phyloP scores from a whole-genome alignment of 2,329 filamentous ascomycete genomes.

The Colletotrichum eremochloae region DNA sequence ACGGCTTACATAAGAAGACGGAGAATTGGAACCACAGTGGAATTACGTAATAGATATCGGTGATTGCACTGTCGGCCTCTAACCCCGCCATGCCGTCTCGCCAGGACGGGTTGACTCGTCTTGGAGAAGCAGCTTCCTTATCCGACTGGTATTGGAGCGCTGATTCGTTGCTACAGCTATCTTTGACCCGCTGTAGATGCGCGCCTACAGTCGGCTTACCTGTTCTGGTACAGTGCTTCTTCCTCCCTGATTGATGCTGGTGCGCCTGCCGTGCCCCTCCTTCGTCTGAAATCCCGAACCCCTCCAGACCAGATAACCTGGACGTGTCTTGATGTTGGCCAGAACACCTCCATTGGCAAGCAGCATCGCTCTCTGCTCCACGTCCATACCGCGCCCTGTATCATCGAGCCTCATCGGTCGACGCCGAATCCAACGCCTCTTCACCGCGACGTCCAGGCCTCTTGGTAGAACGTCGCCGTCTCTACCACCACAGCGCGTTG shows the following conservation, averaged over 20 bases:
- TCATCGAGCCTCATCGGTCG: slow-evolving; percentile 2
- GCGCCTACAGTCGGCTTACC: slow-evolving; percentile 34
- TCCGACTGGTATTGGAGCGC: slow-evolving; percentile 14
- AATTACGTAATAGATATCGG: background rate
- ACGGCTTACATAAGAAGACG: background rate
- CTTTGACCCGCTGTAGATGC: slow-evolving; percentile 26
- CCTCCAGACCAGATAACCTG: background rate
- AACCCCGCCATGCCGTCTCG: background rate
- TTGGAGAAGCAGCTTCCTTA: slow-evolving; percentile 34
- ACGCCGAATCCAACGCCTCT: slow-evolving; percentile 2
- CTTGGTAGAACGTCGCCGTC: slow-evolving; percentile 13
- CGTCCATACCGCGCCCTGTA: slow-evolving; percentile 3
- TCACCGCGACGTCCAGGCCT: slow-evolving; percentile 18
- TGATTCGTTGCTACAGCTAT: slow-evolving; percentile 32
- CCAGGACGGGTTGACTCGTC: slow-evolving; percentile 4
- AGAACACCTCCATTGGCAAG: slow-evolving; percentile 30
- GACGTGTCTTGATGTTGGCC: slow-evolving; percentile 30
- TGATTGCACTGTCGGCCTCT: slow-evolving; percentile 31
- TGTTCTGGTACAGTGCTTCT: slow-evolving; percentile 13
- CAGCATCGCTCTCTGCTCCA: slow-evolving; percentile 12
- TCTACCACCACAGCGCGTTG: slow-evolving; percentile 4
- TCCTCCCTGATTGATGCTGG: background rate
- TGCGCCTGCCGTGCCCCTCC: slow-evolving; percentile 29
- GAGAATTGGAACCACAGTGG: background rate
- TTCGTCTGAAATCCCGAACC: slow-evolving; percentile 30